Base-by-base conservation (phyloP, 176 grass and related monocot species). In the bread wheat (Triticum aestivum) region DNA sequence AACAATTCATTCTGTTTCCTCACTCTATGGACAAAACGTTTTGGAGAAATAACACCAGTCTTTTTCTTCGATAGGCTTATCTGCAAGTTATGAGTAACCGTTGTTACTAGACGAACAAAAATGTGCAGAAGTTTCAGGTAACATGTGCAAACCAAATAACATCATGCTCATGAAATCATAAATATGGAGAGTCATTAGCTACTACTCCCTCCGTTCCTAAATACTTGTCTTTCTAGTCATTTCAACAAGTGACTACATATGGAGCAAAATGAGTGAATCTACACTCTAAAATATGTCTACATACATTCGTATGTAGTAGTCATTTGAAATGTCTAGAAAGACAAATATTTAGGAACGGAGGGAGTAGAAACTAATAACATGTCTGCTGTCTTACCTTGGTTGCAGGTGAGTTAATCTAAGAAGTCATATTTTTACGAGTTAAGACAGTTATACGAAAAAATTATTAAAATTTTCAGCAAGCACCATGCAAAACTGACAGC, bases 1-100 rank as follows among this genome's bases (percentile, higher is more conserved):
- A 98, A 98, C 15, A 83, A 89, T 88, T 98, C 93, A 73, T 98
- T 98, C 73, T 94, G 92, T 84, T 98, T 94, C 88, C 65, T 98
- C 80, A 94, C 96, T 78, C 90, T 92, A 65, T 96, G 88, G 56
- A 98, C 94, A 86, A 98, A 96, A 75, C 90, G 89, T 69, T 94
- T 98, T 33, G 96, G 93, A 70, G 96, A 92, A 77, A 98, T 89
- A 73, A 94, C 90, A 86, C 96, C 96, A 29, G 93, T 98, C 67
- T 92, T 96, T 91, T 96, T 98, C 93, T 98, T 98, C 2, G 93
- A 86, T 47, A 88, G 91, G 63, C 45, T 94, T 91, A 98, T 96
- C 96, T 98, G 81, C 61, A 73, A 66, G 58, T 38, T 29, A 85
- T n/a, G 27, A 70, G 26, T 10, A 73, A 32, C n/a, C 0, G 24